Base-by-base conservation (phyloP, 2,329 filamentous ascomycete genomes). In the Arthroderma uncinatum region DNA sequence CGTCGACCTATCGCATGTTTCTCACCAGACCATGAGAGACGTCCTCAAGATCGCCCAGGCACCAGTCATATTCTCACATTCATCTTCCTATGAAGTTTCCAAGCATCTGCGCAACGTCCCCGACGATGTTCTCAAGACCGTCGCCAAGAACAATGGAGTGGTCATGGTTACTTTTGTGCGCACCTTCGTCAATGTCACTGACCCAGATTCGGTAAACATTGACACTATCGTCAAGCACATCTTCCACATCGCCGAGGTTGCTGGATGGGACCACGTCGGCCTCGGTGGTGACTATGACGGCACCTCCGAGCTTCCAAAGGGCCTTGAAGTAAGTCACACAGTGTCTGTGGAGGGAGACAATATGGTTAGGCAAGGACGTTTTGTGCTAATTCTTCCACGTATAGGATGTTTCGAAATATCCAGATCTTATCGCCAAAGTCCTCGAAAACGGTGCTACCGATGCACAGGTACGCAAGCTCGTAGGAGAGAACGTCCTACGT, bases 111-210 rank as follows among this genome's bases (percentile, higher is more conserved):
- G 74, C 1, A 73, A 76, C 52, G 73, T 73, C 0, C 72, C 73
- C 1, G 73, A 76, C 42, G 71, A 73, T 47, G 68, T 76, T 2
- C 62, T 76, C 1, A 61, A 65, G 3, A 59, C 60, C 1, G 60
- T 76, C 0, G 67, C 66, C 33, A 58, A 64, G 2, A 76, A 75
- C 28, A 64, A 67, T 1, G 73, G 74, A 0, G 65, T 76, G 8
- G 64, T 75, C 7, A 76, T 75, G 73, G 66, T 70, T 0, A 68
- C 68, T 0, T 74, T 74, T 40, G 64, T 73, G n/a, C 68, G 68
- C 14, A 54, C 60, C 64, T 55, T 70, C 63, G 55, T 68, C 60
- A 61, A 66, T 62, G 58, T 66, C 62, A 19, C 65, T 12, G 50
- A 66, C 55, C 65, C 66, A 12, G 63, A 68, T 37, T 65, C 66